A percentile compares a stretch with the other conserved stretches of the same genome.
Evolutionary conservation across 108 stramenopile genomes (phyloP).

Genomic region (Nannochloropsis salina): DNA sequence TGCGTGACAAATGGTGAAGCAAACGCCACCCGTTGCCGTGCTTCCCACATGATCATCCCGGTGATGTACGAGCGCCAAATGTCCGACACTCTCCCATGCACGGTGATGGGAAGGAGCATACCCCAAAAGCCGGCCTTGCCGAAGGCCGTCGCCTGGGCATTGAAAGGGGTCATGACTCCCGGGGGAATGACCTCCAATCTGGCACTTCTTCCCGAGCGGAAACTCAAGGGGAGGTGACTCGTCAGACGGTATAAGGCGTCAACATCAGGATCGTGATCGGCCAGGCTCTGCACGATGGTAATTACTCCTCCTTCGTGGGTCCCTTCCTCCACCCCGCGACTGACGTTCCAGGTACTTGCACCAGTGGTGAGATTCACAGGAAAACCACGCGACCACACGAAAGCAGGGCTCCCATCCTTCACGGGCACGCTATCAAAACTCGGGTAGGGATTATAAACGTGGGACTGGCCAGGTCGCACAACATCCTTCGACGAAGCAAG

Average conservation of each 20-base stretch:
- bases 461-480: background rate
- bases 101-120: slow-evolving; percentile 56
- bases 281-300: slow-evolving; percentile 57
- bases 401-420: slow-evolving; percentile 36
- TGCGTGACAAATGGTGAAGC: slow-evolving; percentile 46
- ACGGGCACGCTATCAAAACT: slow-evolving; percentile 28
- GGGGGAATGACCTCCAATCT: slow-evolving; percentile 21
- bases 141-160: slow-evolving; percentile 63
- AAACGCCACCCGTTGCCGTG: slow-evolving; percentile 43
- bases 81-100: slow-evolving; percentile 58
- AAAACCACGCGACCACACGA: slow-evolving; percentile 61
- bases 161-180: slow-evolving; percentile 51
- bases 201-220: slow-evolving; percentile 19
- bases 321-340: background rate
- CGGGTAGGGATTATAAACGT: slow-evolving; percentile 55
- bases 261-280: slow-evolving; percentile 60
- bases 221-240: slow-evolving; percentile 46
- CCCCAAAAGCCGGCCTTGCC: slow-evolving; percentile 53
- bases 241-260: slow-evolving; percentile 62
- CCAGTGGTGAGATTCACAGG: slow-evolving; percentile 47
- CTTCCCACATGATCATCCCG: slow-evolving; percentile 41
- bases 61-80: slow-evolving; percentile 65
- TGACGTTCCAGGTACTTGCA: background rate
- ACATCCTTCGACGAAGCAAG: background rate
- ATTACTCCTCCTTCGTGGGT: background rate